phyloP scores from a whole-genome alignment of 148 eudicot species.

The Rhododendron simsii region DNA sequence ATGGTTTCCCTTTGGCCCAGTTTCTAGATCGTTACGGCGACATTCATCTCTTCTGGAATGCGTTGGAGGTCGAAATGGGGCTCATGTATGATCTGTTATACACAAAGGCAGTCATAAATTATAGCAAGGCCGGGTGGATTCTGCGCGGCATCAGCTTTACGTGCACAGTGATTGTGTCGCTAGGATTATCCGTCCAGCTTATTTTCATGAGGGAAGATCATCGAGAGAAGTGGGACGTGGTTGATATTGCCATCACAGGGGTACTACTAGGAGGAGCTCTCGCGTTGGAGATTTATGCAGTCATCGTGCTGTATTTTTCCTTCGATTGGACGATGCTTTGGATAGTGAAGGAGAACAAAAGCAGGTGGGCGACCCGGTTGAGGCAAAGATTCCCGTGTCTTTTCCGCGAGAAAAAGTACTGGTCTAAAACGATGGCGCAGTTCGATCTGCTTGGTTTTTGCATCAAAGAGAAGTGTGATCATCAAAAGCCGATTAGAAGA shows the following conservation, averaged over 20 bases:
- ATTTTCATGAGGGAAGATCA: neutral
- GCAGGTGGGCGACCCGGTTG: neutral
- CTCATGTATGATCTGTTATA: neutral
- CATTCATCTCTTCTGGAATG: neutral
- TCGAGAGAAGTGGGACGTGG: neutral
- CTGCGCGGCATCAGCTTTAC: neutral
- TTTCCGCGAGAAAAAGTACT: neutral
- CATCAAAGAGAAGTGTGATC: neutral
- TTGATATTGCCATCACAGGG: neutral
- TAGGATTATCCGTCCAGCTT: neutral
- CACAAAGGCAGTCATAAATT: neutral
- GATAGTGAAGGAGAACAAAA: neutral
- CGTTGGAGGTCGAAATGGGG: neutral
- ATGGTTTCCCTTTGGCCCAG: neutral
- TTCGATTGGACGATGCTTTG: slow-evolving; percentile 7
- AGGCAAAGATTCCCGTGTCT: neutral
- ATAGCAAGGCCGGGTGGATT: neutral
- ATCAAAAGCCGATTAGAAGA: neutral
- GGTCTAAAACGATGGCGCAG: neutral
- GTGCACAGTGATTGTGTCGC: neutral
- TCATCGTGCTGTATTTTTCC: neutral
- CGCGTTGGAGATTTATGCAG: neutral
- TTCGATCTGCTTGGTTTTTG: neutral
- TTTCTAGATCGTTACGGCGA: neutral
- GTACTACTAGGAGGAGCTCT: neutral